Evolutionary conservation across 116 monocot genomes (phyloP).

Genomic region (Trichopus zeylanicus): DNA sequence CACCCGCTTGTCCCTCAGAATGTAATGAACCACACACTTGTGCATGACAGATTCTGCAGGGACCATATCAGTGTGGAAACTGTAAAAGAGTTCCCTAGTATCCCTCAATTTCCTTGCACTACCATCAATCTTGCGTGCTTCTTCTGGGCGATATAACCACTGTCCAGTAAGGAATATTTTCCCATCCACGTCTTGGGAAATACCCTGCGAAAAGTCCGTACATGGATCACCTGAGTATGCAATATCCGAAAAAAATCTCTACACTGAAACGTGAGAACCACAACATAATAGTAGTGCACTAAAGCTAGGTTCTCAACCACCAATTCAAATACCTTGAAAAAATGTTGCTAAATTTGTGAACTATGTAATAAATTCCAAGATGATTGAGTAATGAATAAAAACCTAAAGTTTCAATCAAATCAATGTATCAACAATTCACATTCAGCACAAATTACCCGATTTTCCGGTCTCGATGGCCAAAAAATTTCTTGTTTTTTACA

Average conservation of each 20-base stretch:
- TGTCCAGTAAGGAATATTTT: slow-evolving; percentile 70
- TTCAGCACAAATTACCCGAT: too few relatives aligned
- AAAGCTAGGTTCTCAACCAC: not conserved
- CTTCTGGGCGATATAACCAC: slow-evolving; percentile 97
- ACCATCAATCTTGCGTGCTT: slow-evolving; percentile 73
- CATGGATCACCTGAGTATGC: not conserved
- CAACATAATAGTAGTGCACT: not conserved
- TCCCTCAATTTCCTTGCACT: slow-evolving; percentile 55
- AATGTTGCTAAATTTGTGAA: not conserved
- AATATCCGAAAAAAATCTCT: not conserved
- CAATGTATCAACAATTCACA: too few relatives aligned
- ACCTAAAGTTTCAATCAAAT: too few relatives aligned
- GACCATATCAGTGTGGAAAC: slow-evolving; percentile 80
- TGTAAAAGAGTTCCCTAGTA: slow-evolving; percentile 80
- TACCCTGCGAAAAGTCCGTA: slow-evolving; percentile 30
- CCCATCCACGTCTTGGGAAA: slow-evolving; percentile 49
- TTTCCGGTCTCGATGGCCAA: too few relatives aligned
- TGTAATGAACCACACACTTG: slow-evolving; percentile 80
- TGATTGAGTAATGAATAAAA: too few relatives aligned
- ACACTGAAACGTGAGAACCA: not conserved
- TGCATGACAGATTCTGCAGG: slow-evolving; percentile 97
- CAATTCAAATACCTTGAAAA: not conserved
- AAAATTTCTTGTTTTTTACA: too few relatives aligned
- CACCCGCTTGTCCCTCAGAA: slow-evolving; percentile 65
- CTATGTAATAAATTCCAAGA: not conserved